phyloP scores from a whole-genome alignment of 2,329 filamentous ascomycete species.

The Claviceps sp. region DNA sequence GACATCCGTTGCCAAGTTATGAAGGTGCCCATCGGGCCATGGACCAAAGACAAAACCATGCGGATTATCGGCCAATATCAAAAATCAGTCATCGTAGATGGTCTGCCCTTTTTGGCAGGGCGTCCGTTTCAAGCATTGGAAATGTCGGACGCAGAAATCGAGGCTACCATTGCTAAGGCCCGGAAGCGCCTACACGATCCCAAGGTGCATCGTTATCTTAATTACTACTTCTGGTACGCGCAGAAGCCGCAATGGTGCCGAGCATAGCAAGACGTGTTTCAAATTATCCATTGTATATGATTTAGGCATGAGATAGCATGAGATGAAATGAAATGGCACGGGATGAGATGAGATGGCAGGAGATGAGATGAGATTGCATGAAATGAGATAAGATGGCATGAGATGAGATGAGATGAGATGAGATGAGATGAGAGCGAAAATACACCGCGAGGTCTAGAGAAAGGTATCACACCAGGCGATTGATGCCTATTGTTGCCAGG shows the following conservation, averaged over 20 bases:
- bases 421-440: no score
- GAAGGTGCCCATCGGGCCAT: constrained; percentile 24
- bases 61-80: constrained; percentile 26
- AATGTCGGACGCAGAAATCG: constrained; percentile 15
- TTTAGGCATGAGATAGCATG: no score
- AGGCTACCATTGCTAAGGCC: constrained; percentile 14
- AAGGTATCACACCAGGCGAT: no score
- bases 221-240: constrained; percentile 24
- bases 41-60: constrained; percentile 19
- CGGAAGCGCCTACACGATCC: constrained; percentile 14
- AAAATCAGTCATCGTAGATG: constrained; percentile 22
- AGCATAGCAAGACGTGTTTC: no score
- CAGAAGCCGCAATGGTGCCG: constrained; percentile 15
- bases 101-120: constrained; percentile 21
- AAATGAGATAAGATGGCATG: no score
- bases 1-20: constrained; percentile 20
- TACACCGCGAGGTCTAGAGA: no score
- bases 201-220: constrained; percentile 21
- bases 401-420: no score
- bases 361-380: no score
- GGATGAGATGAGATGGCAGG: no score
- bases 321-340: no score
- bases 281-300: no score
- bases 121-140: constrained; percentile 20
- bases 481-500: no score